Percentiles rank a stretch among this genome's conserved stretches.
These are phyloP conservation scores for Rhizopus microsporus DNA, from an alignment of 371 early-diverging fungal genomes.

Conservation along the genomic window DNA sequence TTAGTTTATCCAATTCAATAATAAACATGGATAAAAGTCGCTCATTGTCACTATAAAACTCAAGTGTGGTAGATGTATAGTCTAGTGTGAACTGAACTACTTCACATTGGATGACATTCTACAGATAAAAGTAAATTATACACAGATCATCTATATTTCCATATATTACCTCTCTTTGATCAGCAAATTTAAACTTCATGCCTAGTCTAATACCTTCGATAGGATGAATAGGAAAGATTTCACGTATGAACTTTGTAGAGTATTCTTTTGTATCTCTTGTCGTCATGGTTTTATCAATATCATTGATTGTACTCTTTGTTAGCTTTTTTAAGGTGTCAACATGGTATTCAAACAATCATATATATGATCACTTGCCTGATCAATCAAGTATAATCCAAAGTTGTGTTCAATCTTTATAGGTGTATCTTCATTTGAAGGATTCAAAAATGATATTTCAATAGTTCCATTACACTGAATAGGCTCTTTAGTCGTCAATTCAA, in stretches of 20 bases:
- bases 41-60: not conserved
- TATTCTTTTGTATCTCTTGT: conserved; percentile 1
- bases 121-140: not conserved
- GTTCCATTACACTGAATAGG: conserved; percentile 28
- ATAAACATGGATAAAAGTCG: not conserved
- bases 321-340: not conserved
- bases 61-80: not conserved
- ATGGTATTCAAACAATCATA: not conserved
- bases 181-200: not conserved
- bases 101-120: not conserved
- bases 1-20: not conserved
- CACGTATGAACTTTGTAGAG: conserved; percentile 22
- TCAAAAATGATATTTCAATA: conserved; percentile 21
- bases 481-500: conserved; percentile 11
- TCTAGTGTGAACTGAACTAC: not conserved
- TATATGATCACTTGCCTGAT: conserved; percentile 29
- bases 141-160: not conserved
- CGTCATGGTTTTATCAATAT: too few species aligned
- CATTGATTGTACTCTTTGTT: not conserved
- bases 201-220: conserved; percentile 20
- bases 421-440: conserved; percentile 19
- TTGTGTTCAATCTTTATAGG: conserved; percentile 23
- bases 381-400: conserved; percentile 47
- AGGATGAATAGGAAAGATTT: conserved; percentile 31
- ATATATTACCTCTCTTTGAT: not conserved